Conservation (phyloP, 768 basidiomycete genomes). For the Lenzites betulinus region DNA sequence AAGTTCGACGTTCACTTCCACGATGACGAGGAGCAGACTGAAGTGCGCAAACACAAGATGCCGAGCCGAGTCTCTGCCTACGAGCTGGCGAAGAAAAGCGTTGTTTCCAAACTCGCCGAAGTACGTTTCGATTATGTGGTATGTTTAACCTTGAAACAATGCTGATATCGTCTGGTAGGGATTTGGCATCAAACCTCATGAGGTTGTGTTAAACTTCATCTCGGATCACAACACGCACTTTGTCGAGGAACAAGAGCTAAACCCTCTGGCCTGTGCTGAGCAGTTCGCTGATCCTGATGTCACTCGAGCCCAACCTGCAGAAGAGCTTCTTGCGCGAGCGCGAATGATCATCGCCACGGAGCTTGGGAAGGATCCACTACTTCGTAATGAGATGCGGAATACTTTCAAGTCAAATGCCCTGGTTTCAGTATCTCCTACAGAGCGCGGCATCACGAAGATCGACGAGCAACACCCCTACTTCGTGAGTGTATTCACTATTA, state of each 20-base stretch:
- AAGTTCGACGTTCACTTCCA: conserved; percentile 65
- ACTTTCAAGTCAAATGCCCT: conserved; percentile 74
- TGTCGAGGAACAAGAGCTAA: conserved; percentile 78
- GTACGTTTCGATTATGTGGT: conserved; percentile 51
- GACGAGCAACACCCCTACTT: conserved; percentile 73
- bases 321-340: conserved; percentile 72
- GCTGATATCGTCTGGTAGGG: conserved; percentile 47
- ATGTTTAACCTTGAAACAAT: background rate
- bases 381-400: conserved; percentile 76
- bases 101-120: conserved; percentile 77
- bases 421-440: conserved; percentile 83
- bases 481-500: conserved; percentile 43
- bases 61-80: conserved; percentile 86
- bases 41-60: conserved; percentile 68
- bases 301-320: conserved; percentile 53
- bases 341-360: conserved; percentile 88
- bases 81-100: conserved; percentile 78
- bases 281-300: conserved; percentile 79
- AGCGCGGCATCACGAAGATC: conserved; percentile 78
- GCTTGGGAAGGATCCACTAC: conserved; percentile 88
- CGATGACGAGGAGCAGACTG: conserved; percentile 58
- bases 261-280: conserved; percentile 82
- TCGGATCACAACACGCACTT: conserved; percentile 61
- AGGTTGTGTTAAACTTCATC: conserved; percentile 85
- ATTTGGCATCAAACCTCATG: conserved; percentile 80